phyloP scores from a whole-genome alignment of 2,329 filamentous ascomycete genomes.

The Ophiostoma australiae region DNA sequence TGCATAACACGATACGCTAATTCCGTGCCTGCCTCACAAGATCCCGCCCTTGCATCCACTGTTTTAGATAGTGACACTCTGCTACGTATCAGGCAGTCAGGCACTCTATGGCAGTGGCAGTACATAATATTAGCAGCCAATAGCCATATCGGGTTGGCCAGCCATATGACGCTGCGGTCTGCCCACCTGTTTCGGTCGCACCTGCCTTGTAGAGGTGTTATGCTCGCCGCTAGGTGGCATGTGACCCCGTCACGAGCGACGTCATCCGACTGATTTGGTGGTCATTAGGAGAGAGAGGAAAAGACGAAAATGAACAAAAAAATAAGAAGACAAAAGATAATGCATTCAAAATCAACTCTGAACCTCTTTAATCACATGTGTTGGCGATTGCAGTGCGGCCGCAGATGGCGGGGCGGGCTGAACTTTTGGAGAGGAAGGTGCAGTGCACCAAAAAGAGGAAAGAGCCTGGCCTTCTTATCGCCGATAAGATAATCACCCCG shows the following conservation, averaged over 20 bases:
- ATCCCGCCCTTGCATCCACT: constrained; percentile 13
- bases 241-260: neutral
- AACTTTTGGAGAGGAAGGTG: neutral
- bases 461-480: neutral
- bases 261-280: neutral
- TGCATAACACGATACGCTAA: constrained; percentile 9
- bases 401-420: constrained; percentile 5
- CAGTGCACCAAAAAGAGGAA: neutral
- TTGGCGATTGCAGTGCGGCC: neutral
- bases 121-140: neutral
- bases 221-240: neutral
- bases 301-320: neutral
- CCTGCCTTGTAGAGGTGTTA: neutral
- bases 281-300: neutral
- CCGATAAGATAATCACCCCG: constrained; percentile 29
- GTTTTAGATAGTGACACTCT: neutral
- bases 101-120: neutral
- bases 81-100: neutral
- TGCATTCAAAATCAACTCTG: neutral
- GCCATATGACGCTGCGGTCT: neutral
- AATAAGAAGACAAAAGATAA: neutral
- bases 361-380: neutral
- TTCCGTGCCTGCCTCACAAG: constrained; percentile 2
- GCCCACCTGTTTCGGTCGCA: constrained; percentile 2
- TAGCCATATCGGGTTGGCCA: neutral